phyloP scores from a whole-genome alignment of 768 basidiomycete species.

The Artomyces pyxidatus region DNA sequence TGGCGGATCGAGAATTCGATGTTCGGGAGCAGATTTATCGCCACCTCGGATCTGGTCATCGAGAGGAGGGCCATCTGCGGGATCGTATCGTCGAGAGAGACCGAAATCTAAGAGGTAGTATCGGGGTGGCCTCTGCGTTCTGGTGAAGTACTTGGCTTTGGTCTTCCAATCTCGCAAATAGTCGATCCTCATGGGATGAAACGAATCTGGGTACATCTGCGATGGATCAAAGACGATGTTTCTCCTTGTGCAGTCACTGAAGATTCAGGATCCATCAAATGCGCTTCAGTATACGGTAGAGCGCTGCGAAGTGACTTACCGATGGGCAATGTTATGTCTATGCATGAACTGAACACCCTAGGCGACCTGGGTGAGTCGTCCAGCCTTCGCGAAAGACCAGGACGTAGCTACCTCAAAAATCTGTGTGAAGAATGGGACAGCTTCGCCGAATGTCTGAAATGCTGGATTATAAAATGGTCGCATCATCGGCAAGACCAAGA shows the following conservation, averaged over 20 bases:
- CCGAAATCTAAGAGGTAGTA: constrained; percentile 25
- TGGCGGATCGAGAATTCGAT: neutral
- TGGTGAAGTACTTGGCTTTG: constrained; percentile 12
- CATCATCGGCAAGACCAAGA: constrained; percentile 19
- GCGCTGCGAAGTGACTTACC: no score
- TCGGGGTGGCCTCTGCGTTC: no score
- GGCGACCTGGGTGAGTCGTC: no score
- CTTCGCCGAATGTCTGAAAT: constrained; percentile 21
- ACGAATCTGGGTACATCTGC: constrained; percentile 7
- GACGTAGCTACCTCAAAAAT: constrained; percentile 18
- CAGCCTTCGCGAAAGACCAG: no score
- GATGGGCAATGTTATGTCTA: no score
- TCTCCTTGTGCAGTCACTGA: no score
- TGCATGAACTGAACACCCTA: no score
- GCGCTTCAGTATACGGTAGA: no score
- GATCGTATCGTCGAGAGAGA: constrained; percentile 18
- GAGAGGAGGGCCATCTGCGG: neutral
- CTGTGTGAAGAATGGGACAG: constrained; percentile 19
- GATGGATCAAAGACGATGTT: constrained; percentile 9
- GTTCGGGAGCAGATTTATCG: constrained; percentile 21
- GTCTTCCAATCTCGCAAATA: constrained; percentile 1
- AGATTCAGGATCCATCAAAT: no score
- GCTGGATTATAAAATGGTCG: constrained; percentile 14
- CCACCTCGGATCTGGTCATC: constrained; percentile 18
- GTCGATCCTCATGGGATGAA: constrained; percentile 5